Conservation (phyloP, 208 protist genomes). For the Trypanosoma congolense region DNA sequence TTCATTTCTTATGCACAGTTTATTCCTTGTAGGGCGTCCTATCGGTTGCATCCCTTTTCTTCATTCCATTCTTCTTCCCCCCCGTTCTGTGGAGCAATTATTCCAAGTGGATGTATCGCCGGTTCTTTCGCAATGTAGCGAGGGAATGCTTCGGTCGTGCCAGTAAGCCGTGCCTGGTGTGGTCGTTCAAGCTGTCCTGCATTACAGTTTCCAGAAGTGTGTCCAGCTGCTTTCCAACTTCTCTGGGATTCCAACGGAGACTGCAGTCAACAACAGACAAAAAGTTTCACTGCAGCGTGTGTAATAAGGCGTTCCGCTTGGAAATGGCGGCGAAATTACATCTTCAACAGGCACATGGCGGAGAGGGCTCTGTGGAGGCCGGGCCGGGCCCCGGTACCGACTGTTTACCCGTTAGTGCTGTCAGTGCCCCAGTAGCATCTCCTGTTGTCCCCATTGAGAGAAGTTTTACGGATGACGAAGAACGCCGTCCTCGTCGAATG, state of each 20-base stretch:
- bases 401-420: neutral
- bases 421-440: neutral
- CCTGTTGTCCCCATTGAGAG: conserved; percentile 15
- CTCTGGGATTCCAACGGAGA: conserved; percentile 16
- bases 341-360: conserved; percentile 76
- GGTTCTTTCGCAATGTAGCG: conserved; percentile 13
- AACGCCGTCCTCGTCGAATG: conserved; percentile 32
- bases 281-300: conserved; percentile 85
- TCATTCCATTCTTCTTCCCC: conserved; percentile 1
- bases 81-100: neutral
- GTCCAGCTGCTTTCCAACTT: conserved; percentile 5
- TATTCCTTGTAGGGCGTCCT: too few relatives aligned
- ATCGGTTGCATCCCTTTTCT: conserved; percentile 7
- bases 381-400: conserved; percentile 51
- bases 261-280: conserved; percentile 50
- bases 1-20: too few relatives aligned
- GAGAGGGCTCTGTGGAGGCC: conserved; percentile 55
- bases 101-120: conserved; percentile 24
- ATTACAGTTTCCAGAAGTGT: neutral
- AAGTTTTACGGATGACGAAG: conserved; percentile 27
- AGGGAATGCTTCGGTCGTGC: conserved; percentile 2
- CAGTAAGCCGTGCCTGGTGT: conserved; percentile 1
- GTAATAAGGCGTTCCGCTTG: conserved; percentile 80
- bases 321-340: conserved; percentile 88
- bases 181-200: neutral